Percentiles rank a stretch among this genome's conserved stretches.
These are phyloP conservation scores for Trametes elegans DNA, from an alignment of 768 basidiomycete species.

Conservation along the genomic window DNA sequence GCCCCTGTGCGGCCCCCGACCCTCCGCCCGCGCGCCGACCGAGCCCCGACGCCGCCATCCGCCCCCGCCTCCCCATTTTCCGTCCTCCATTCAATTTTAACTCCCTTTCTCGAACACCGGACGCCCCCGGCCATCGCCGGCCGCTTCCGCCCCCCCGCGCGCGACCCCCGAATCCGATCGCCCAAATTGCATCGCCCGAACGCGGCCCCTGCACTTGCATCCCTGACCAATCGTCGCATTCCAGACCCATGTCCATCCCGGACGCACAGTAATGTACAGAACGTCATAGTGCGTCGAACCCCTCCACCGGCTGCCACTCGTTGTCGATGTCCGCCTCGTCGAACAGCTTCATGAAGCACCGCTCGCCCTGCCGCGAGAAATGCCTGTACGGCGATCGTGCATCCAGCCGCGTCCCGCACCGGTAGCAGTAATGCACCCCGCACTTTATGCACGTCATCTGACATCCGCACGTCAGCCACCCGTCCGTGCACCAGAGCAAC, in stretches of 20 bases:
- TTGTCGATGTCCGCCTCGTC: constrained; percentile 44
- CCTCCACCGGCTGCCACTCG: constrained; percentile 49
- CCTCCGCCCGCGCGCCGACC: neutral
- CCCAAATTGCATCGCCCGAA: constrained; percentile 1
- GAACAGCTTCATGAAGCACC: constrained; percentile 68
- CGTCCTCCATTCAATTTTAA: constrained; percentile 2
- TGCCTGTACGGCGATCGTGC: constrained; percentile 56
- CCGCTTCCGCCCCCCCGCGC: constrained; percentile 3
- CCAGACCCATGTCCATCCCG: neutral
- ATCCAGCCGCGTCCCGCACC: constrained; percentile 59
- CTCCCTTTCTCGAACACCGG: neutral
- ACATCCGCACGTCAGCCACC: neutral
- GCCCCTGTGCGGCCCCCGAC: neutral
- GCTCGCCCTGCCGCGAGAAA: constrained; percentile 51
- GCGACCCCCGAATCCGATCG: constrained; percentile 1
- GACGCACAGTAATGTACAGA: constrained; percentile 4
- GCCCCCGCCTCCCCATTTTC: neutral
- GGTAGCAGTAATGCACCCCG: constrained; percentile 76
- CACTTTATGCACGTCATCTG: constrained; percentile 84
- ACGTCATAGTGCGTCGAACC: constrained; percentile 31
- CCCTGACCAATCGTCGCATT: constrained; percentile 5
- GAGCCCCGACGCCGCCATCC: neutral
- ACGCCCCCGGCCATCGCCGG: neutral
- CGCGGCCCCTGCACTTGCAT: neutral
- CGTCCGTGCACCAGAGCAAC: neutral